Base-by-base conservation (phyloP, 225 moss, liverwort and hornwort genomes). In the Pleurozium schreberi region DNA sequence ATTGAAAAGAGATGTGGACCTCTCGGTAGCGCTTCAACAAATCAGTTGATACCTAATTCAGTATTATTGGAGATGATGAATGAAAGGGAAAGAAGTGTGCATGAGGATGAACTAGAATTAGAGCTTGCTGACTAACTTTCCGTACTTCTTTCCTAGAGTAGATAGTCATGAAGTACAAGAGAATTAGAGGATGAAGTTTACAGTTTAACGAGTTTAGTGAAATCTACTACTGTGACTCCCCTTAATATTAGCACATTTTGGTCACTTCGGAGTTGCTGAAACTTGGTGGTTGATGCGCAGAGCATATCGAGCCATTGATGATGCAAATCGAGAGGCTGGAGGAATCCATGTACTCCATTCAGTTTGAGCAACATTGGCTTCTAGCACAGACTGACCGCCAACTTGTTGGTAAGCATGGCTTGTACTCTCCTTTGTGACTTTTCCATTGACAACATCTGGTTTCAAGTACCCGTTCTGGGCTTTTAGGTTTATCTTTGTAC, bases 311-410 rank as follows among this genome's bases (percentile, higher is more conserved):
- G 86, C 97, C 96, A 36, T 63, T 98, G 87, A 96, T 96, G 96
- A 50, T 81, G 79, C 97, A 95, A 90, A 92, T 98, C 59, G 85
- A 90, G 87, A 91, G 87, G 87, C 78, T 98, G 85, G 96, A 96
- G 85, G 95, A 95, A 86, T 91, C 96, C n/a, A 82, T 98, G 59
- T 96, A 98, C 89, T 92, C 92, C 4, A 92, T 98, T 77, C 92
- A 93, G 83, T 98, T 98, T 86, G 97, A 98, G 88, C 96, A 96
- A 84, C 97, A 98, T 83, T 98, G 96, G 96, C 96, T 98, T 84
- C 73, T 83, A 64, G 96, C 97, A 22, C 96, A 98, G 86, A 98
- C 96, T 11, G 92, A 92, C 19, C 97, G 94, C 85, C 97, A 98
- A 90, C 50, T 82, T 18, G 78, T 91, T 53, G 93, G 97, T 98